Evolutionary conservation across 2,329 filamentous ascomycete species (phyloP), one percentile per base, ranked within the genome.

Genomic region (Nectriaceae sp.): DNA sequence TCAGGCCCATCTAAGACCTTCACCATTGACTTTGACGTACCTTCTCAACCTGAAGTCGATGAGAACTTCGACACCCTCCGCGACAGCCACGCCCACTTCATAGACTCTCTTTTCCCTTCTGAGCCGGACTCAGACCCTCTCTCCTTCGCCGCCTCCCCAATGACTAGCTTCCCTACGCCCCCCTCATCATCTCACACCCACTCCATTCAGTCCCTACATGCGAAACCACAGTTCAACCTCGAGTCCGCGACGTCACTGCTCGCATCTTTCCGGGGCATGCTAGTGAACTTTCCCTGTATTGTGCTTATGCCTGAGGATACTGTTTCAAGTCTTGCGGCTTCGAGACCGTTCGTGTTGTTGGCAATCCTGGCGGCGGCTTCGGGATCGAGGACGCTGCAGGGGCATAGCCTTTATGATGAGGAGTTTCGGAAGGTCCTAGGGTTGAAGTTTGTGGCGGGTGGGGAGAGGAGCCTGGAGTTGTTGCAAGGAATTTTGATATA

Each of bases 401-500:
- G 79, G 0, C 77, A 82, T 46, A 73, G 65, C 13, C 66, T 79
- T 3, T 81, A 84, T 38, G 80, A 83, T 21, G 75, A 78, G 41
- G 80, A 84, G 63, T 79, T 84, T 42, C 70, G 79, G 22, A 82
- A 81, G 57, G 71, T 80, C 0, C 56, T 83, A n/a, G 78, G 74
- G 1, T 67, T 80, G 38, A 83, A 80, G 60, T 77, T 81, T 35
- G 77, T 85, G 1, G 72, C 80, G 0, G 73, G 76, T 3, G 79
- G 80, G 0, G 80, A 85, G 66, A 74, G 78, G 47, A 80, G 72
- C 11, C 49, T 84, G 19, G 80, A 85, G 54, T 55, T 84, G 15
- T 61, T 85, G 1, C 77, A 82, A 52, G 80, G 80, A 3, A 63
- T 84, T 18, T 65, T 84, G 21, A 72, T 84, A 5, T 84, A 84